Conservation (phyloP, 1,139 yeast species). For the Saccharomycopsis hybrid region DNA sequence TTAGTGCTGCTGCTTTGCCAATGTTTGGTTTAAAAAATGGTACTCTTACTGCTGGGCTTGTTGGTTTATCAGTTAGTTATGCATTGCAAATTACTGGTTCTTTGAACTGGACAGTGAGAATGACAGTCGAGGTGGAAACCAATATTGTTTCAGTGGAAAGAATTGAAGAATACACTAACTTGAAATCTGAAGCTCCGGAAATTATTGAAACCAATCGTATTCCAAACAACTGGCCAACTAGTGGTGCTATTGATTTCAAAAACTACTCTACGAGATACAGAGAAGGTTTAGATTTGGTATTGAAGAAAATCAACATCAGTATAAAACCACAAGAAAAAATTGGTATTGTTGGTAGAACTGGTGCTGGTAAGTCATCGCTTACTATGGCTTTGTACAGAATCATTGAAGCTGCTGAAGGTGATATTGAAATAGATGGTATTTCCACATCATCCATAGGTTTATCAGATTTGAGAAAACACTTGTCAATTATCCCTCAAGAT, state of each 20-base stretch:
- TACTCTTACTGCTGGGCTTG: constrained; percentile 74
- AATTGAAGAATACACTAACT: constrained; percentile 73
- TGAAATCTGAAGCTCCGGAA: constrained; percentile 78
- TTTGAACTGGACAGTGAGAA: constrained; percentile 93
- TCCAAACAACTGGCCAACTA: constrained; percentile 60
- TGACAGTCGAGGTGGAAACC: constrained; percentile 97
- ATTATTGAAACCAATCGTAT: constrained; percentile 69
- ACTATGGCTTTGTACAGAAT: constrained; percentile 86
- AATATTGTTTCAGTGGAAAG: constrained; percentile 96
- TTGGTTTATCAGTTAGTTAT: constrained; percentile 89
- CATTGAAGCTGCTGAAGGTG: constrained; percentile 64
- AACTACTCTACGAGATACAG: constrained; percentile 82
- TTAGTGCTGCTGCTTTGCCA: constrained; percentile 78
- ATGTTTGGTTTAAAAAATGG: constrained; percentile 65
- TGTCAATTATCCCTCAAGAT: constrained; percentile 94
- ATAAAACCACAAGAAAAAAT: constrained; percentile 77
- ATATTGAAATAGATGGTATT: constrained; percentile 66
- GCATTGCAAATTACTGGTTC: constrained; percentile 90
- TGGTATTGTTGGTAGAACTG: constrained; percentile 95
- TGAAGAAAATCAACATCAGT: constrained; percentile 61
- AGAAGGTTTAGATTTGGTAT: constrained; percentile 77
- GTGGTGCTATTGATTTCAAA: constrained; percentile 65
- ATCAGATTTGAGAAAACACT: constrained; percentile 71
- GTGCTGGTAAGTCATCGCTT: constrained; percentile 93
- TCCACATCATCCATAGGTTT: constrained; percentile 71